phyloP scores from a whole-genome alignment of 441 rosid genomes.

The Gossypium gossypioides region DNA sequence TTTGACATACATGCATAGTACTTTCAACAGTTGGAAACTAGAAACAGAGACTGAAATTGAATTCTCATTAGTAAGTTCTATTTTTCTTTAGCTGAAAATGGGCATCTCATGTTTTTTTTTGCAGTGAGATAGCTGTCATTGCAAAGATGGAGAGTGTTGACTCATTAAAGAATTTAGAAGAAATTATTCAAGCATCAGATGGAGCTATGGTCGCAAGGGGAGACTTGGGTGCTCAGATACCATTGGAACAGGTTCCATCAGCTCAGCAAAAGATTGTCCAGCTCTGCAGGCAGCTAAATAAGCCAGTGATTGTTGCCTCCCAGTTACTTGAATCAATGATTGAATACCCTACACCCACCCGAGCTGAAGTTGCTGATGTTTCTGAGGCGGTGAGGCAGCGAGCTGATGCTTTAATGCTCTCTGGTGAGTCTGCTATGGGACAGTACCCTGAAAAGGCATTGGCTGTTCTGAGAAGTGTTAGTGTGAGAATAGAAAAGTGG shows the following conservation, averaged over 20 bases:
- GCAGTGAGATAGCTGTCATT: slow-evolving; percentile 77
- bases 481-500: slow-evolving; percentile 90
- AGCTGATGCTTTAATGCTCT: slow-evolving; percentile 94
- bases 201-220: slow-evolving; percentile 99
- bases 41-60: background rate
- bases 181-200: slow-evolving; percentile 81
- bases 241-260: slow-evolving; percentile 94
- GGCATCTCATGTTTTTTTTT: slow-evolving; percentile 5
- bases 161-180: slow-evolving; percentile 81
- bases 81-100: background rate
- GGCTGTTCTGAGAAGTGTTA: slow-evolving; percentile 76
- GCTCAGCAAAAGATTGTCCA: slow-evolving; percentile 80
- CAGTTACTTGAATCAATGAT: slow-evolving; percentile 96
- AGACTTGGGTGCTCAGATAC: slow-evolving; percentile 97
- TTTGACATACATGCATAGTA: background rate
- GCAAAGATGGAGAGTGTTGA: slow-evolving; percentile 98
- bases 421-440: slow-evolving; percentile 99
- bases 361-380: slow-evolving; percentile 98
- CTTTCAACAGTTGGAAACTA: background rate
- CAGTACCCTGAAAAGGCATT: slow-evolving; percentile 89
- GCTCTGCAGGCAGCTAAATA: slow-evolving; percentile 76
- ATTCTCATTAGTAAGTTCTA: background rate
- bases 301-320: slow-evolving; percentile 91
- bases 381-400: slow-evolving; percentile 97
- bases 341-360: slow-evolving; percentile 93